Conservation (phyloP, 805 yeast species). For the Komagataella populi region DNA sequence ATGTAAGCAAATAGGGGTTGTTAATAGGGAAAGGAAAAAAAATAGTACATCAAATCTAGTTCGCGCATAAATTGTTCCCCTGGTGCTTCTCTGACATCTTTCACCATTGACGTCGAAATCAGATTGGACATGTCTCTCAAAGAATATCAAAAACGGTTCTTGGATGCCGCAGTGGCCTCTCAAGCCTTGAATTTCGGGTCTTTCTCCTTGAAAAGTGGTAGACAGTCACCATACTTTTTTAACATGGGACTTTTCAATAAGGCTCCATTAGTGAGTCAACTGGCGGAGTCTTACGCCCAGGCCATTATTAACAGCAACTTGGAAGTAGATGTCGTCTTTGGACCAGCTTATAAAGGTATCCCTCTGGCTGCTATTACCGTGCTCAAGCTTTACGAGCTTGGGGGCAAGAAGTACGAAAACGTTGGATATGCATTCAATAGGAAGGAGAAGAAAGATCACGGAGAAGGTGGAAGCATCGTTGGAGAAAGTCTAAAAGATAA, state of each 20-base stretch:
- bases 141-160: slow-evolving; percentile 28
- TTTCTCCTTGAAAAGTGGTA: slow-evolving; percentile 85
- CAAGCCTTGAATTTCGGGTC: slow-evolving; percentile 78
- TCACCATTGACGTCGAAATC: background rate
- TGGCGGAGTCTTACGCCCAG: slow-evolving; percentile 82
- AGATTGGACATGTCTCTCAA: background rate
- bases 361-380: slow-evolving; percentile 90
- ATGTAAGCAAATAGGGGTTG: background rate
- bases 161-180: slow-evolving; percentile 71
- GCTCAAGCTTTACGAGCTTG: slow-evolving; percentile 83
- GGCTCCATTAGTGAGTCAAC: slow-evolving; percentile 62
- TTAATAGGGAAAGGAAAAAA: background rate
- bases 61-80: background rate
- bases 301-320: slow-evolving; percentile 73
- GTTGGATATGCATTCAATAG: slow-evolving; percentile 91
- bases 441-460: slow-evolving; percentile 94
- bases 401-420: slow-evolving; percentile 60
- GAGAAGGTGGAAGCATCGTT: slow-evolving; percentile 94
- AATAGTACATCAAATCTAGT: background rate
- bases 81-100: background rate
- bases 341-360: slow-evolving; percentile 97
- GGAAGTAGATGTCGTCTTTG: slow-evolving; percentile 83
- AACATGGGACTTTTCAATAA: slow-evolving; percentile 83
- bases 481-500: slow-evolving; percentile 68
- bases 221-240: slow-evolving; percentile 92